Conservation (phyloP, 176 grass and related monocot species). For the Cocos nucifera region DNA sequence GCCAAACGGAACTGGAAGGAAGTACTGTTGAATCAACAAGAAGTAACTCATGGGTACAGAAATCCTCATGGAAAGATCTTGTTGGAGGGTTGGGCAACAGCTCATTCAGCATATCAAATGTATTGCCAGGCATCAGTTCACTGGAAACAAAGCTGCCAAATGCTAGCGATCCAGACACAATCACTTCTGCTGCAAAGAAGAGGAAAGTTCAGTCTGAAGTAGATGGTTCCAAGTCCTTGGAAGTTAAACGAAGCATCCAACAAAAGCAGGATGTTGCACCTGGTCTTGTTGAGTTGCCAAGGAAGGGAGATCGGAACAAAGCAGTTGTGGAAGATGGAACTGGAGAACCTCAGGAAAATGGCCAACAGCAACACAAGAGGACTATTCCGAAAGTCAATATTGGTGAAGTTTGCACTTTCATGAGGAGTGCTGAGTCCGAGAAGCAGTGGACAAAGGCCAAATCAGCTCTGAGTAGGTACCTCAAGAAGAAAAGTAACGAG, state of each 20-base stretch:
- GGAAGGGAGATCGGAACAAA: neutral
- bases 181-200: conserved; percentile 3
- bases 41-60: conserved; percentile 59
- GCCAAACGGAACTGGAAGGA: conserved; percentile 12
- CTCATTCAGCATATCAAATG: conserved; percentile 57
- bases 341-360: conserved; percentile 3
- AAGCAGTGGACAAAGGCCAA: conserved; percentile 76
- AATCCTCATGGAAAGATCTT: conserved; percentile 80
- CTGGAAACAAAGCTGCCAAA: conserved; percentile 14
- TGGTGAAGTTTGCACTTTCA: conserved; percentile 82
- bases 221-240: conserved; percentile 8
- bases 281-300: neutral
- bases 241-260: neutral
- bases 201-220: conserved; percentile 7
- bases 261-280: neutral
- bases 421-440: conserved; percentile 66
- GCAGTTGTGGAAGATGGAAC: neutral
- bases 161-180: conserved; percentile 10
- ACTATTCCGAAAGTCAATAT: conserved; percentile 62
- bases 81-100: conserved; percentile 32
- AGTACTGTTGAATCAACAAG: conserved; percentile 27
- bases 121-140: conserved; percentile 32
- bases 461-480: conserved; percentile 49
- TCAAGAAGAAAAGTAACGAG: conserved; percentile 41
- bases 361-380: conserved; percentile 23